These are phyloP conservation scores for Peronospora tabacina DNA, from an alignment of 352 stramenopile species.

Conservation along the genomic window DNA sequence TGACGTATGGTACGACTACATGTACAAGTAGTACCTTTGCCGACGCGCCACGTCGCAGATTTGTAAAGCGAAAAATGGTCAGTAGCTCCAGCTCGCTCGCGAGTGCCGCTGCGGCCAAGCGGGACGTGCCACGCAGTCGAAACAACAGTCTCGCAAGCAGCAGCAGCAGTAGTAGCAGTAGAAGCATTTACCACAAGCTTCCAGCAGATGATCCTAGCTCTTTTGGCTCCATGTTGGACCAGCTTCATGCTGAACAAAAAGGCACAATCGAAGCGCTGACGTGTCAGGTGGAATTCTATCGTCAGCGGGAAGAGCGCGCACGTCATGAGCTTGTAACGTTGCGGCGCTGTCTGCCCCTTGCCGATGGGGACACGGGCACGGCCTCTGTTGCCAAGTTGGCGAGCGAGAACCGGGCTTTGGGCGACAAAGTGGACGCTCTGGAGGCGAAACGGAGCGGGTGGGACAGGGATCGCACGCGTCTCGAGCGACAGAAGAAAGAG, in stretches of 20 bases:
- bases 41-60: constrained; percentile 11
- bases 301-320: constrained; percentile 58
- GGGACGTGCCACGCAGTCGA: constrained; percentile 12
- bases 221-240: constrained; percentile 54
- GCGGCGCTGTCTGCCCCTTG: constrained; percentile 30
- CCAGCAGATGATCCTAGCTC: constrained; percentile 33
- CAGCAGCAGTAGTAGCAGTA: constrained; percentile 19
- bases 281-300: constrained; percentile 73
- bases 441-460: constrained; percentile 33
- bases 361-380: constrained; percentile 18
- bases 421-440: constrained; percentile 51
- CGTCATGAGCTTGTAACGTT: constrained; percentile 59
- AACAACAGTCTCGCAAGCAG: constrained; percentile 10
- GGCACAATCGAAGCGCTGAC: constrained; percentile 74
- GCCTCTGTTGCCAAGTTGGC: constrained; percentile 38
- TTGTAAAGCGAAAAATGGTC: constrained; percentile 11
- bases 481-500: constrained; percentile 41
- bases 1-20: background rate
- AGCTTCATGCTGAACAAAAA: constrained; percentile 73
- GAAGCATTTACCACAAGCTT: constrained; percentile 20
- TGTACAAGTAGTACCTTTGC: background rate
- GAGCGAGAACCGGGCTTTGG: constrained; percentile 47
- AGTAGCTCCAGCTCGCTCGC: constrained; percentile 28
- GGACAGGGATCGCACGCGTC: constrained; percentile 34
- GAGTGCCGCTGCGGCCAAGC: constrained; percentile 20